Base-by-base conservation (phyloP, 805 yeast genomes). In the Wickerhamiella parazyma region DNA sequence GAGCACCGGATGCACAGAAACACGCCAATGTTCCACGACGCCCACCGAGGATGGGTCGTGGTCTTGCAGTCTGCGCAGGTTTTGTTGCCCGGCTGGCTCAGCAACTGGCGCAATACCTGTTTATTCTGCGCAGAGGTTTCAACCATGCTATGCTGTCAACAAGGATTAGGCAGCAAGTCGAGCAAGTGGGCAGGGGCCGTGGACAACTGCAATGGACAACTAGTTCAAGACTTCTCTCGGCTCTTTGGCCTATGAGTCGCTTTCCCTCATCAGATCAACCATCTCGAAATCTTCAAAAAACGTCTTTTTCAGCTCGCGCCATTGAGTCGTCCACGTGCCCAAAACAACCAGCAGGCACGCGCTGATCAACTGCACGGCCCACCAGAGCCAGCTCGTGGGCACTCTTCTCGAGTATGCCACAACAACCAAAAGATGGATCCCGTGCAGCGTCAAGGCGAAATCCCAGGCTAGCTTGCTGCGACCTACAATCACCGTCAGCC, bases 401-500 rank as follows among this genome's bases (percentile, higher is more conserved):
- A 89, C 71, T 24, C 70, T 67, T 0, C 75, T 71, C 1, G 83
- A 69, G 49, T 75, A 76, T 1, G 73, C 47, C 75, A 83, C 76
- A 0, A 76, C 83, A 3, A 84, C 76, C 3, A 76, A 42, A 19
- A 89, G 61, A 62, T 89, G 80, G 41, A 91, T 71, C 18, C 80
- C 75, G 60, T 91, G 95, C 12, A 89, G 75, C 0, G 98, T 91
- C n/a, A 89, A 57, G 9, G 95, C 95, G 65, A 91, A 89, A 62
- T 89, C 98, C 81, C 95, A 81, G 0, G 96, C 97, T 40, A 89
- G 65, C 59, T 89, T 91, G 34, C 94, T 81, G 45, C 97, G 68
- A 0, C 97, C 95, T 10, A 89, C 95, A 21, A 89, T 76, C 1
- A 87, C 62, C 1, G 94, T 84, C 56, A 89, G 76, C 56, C 84